These are phyloP conservation scores for Diphasiastrum complanatum DNA, from an alignment of 83 land plant species.

Conservation along the genomic window DNA sequence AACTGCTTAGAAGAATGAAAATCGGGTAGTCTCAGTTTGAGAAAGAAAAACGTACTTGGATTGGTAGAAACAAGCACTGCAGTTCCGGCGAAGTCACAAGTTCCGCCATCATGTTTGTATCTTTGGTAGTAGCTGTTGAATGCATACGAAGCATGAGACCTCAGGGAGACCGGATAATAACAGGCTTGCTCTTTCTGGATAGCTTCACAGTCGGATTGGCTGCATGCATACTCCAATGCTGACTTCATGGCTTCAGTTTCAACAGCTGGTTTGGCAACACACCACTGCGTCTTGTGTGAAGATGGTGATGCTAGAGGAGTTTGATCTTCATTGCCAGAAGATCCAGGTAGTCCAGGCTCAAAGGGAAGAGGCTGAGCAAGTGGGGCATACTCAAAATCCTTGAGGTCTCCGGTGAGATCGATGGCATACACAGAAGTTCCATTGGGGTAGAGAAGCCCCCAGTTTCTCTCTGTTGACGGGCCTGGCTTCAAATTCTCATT, in stretches of 20 bases:
- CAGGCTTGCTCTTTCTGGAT: conserved; percentile 18
- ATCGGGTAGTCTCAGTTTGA: too few relatives aligned
- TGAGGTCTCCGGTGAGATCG: conserved; percentile 8
- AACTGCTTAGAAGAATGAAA: too few relatives aligned
- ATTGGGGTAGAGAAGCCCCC: conserved; percentile 22
- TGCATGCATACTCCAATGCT: conserved; percentile 28
- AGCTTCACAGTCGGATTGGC: conserved; percentile 14
- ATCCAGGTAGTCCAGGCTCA: background rate
- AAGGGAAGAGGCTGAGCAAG: background rate
- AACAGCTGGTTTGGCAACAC: conserved; percentile 27
- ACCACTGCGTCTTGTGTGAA: conserved; percentile 11
- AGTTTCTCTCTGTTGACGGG: conserved; percentile 13
- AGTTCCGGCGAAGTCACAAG: conserved; percentile 23
- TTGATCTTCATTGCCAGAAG: background rate
- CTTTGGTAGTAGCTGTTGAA: conserved; percentile 26
- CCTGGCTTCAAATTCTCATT: conserved; percentile 16
- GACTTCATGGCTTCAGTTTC: background rate
- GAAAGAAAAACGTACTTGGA: conserved; percentile 29
- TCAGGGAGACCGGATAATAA: conserved; percentile 19
- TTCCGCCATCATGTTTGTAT: conserved; percentile 7
- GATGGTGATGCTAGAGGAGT: background rate
- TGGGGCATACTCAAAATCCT: background rate
- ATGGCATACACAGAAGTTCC: conserved; percentile 11
- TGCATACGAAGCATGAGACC: conserved; percentile 32
- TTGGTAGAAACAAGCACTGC: conserved; percentile 12